These are phyloP conservation scores for Bipolaris victoriae DNA, from an alignment of 2,329 filamentous ascomycete genomes.

Conservation along the genomic window DNA sequence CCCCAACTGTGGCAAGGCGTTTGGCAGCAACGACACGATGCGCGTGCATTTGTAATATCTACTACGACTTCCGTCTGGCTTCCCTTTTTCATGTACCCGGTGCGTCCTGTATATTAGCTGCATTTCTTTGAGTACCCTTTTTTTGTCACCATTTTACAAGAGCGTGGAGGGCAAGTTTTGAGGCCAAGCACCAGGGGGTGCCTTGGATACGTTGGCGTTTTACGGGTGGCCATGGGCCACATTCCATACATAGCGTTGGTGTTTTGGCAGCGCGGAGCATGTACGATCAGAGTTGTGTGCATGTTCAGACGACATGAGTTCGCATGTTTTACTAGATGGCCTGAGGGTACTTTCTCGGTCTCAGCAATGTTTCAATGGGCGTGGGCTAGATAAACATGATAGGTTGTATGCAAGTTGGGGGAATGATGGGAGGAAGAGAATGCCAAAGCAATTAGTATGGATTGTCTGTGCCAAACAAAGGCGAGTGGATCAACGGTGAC, in stretches of 20 bases:
- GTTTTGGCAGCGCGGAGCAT: conserved; percentile 12
- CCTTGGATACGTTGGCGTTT: conserved; percentile 15
- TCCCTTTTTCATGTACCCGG: conserved; percentile 2
- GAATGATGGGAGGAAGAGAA: conserved; percentile 3
- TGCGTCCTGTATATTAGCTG: conserved; percentile 19
- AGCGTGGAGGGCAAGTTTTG: conserved; percentile 10
- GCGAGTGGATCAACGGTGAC: conserved; percentile 8
- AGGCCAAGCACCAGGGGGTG: conserved; percentile 8
- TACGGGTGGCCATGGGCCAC: conserved; percentile 3
- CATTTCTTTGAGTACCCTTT: conserved; percentile 16
- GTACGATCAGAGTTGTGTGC: conserved; percentile 19
- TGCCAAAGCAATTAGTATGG: conserved; percentile 10
- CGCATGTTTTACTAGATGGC: conserved; percentile 18
- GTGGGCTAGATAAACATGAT: conserved; percentile 9
- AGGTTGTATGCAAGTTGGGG: conserved; percentile 5
- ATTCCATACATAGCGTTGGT: conserved; percentile 10
- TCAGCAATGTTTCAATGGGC: conserved; percentile 10
- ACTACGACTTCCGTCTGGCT: not conserved
- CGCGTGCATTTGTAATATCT: conserved; percentile 47
- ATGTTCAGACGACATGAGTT: conserved; percentile 15
- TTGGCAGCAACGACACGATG: conserved; percentile 92
- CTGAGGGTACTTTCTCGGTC: conserved; percentile 4
- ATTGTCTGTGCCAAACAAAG: conserved; percentile 2
- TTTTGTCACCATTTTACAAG: conserved; percentile 5
- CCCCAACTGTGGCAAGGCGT: conserved; percentile 89